Conservation (phyloP, 2,329 filamentous ascomycete genomes). For the Talaromyces sp. region DNA sequence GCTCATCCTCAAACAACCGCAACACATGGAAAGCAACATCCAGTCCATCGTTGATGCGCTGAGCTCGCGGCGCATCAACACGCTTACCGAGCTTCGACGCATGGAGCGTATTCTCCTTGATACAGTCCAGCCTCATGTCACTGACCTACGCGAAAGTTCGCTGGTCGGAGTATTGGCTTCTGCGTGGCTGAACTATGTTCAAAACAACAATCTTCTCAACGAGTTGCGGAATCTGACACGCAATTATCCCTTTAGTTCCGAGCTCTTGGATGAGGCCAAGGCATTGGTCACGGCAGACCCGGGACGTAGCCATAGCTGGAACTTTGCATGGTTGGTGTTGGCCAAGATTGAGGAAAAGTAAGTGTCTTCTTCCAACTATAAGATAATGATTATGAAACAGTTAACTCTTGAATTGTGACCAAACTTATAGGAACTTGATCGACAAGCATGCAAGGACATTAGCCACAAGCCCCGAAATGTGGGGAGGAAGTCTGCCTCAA, state of each 20-base stretch:
- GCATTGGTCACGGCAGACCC: constrained; percentile 63
- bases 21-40: constrained; percentile 44
- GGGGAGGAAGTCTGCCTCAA: constrained; percentile 61
- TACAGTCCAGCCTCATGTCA: constrained; percentile 47
- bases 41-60: constrained; percentile 63
- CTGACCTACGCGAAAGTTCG: constrained; percentile 42
- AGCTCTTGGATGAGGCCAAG: constrained; percentile 43
- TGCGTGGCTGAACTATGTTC: constrained; percentile 71
- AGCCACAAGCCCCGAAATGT: constrained; percentile 66
- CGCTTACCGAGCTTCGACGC: constrained; percentile 68
- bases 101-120: constrained; percentile 62
- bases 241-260: constrained; percentile 66
- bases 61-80: constrained; percentile 68
- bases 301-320: constrained; percentile 69
- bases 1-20: not conserved
- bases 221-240: constrained; percentile 68
- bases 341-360: constrained; percentile 65
- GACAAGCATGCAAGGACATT: constrained; percentile 61
- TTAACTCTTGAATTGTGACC: not conserved
- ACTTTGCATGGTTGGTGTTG: constrained; percentile 70
- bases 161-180: constrained; percentile 67
- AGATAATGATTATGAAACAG: not conserved
- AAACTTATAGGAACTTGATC: constrained; percentile 55
- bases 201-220: constrained; percentile 65
- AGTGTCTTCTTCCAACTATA: constrained; percentile 30